Evolutionary conservation across 805 yeast genomes (phyloP).

Genomic region (Pachysolen tannophilus): DNA sequence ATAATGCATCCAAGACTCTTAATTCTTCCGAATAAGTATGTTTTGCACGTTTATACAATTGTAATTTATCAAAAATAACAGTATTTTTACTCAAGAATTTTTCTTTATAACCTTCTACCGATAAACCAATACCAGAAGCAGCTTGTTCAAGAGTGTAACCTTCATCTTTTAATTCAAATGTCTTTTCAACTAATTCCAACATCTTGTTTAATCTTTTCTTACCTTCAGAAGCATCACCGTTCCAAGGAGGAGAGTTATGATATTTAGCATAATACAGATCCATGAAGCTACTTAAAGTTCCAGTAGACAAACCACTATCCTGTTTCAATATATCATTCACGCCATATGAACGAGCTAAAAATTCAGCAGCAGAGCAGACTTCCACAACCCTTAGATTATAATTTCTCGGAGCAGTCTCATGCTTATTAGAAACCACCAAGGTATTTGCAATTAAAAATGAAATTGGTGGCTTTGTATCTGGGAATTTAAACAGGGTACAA

Average conservation of each 20-base stretch:
- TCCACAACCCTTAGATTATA: conserved; percentile 70
- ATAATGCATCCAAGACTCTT: conserved; percentile 45
- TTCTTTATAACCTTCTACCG: conserved; percentile 33
- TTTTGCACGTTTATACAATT: conserved; percentile 47
- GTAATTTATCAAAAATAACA: conserved; percentile 47
- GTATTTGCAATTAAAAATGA: conserved; percentile 59
- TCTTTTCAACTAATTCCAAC: conserved; percentile 35
- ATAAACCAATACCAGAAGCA: conserved; percentile 31
- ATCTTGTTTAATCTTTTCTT: conserved; percentile 29
- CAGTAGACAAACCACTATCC: conserved; percentile 46
- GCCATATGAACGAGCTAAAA: conserved; percentile 41
- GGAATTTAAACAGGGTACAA: conserved; percentile 49
- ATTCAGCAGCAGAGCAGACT: conserved; percentile 57
- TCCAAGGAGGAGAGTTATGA: too few species aligned
- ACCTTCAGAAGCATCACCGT: conserved; percentile 30
- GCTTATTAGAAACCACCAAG: conserved; percentile 53
- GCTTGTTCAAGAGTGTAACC: conserved; percentile 43
- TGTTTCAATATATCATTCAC: conserved; percentile 31
- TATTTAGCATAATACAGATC: conserved; percentile 38
- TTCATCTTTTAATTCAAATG: conserved; percentile 35
- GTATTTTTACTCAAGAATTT: conserved; percentile 45
- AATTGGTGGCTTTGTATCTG: conserved; percentile 33
- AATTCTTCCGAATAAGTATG: conserved; percentile 59
- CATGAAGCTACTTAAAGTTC: conserved; percentile 59
- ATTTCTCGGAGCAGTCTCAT: conserved; percentile 61